A percentile compares a stretch with the other conserved stretches of the same genome.
Evolutionary conservation across 345 rosid species (phyloP).

Genomic region (Trapa incisa): DNA sequence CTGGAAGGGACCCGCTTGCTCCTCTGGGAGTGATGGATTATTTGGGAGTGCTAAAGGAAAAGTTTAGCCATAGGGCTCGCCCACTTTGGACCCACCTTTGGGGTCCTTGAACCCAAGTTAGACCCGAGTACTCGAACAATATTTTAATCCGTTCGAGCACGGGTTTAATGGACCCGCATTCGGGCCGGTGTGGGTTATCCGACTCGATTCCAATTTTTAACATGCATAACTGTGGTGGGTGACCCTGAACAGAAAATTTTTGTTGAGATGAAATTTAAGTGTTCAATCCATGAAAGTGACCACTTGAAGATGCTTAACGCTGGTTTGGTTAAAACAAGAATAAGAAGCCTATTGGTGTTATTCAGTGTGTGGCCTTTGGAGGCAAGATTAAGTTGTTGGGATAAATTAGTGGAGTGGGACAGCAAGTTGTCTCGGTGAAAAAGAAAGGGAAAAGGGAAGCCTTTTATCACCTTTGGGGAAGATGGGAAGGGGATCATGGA

Average conservation of each 20-base stretch:
- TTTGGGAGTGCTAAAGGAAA: slow-evolving; percentile 47
- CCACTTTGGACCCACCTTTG: too few relatives aligned
- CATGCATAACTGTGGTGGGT: too few relatives aligned
- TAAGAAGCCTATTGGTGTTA: background rate
- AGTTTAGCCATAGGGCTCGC: slow-evolving; percentile 66
- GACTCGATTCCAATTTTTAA: too few relatives aligned
- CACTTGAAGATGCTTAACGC: background rate
- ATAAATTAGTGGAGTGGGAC: background rate
- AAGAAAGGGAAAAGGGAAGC: too few relatives aligned
- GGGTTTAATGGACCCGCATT: too few relatives aligned
- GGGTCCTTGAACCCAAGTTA: too few relatives aligned
- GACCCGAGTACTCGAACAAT: too few relatives aligned
- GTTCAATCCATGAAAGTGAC: background rate
- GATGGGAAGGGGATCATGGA: slow-evolving; percentile 14
- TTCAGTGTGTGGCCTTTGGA: slow-evolving; percentile 15
- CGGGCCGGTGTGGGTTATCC: too few relatives aligned
- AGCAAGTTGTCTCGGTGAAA: slow-evolving; percentile 4
- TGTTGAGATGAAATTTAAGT: too few relatives aligned
- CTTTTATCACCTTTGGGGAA: too few relatives aligned
- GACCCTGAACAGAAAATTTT: too few relatives aligned
- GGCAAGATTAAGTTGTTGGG: slow-evolving; percentile 14
- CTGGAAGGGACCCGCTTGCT: slow-evolving; percentile 44
- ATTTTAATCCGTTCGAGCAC: too few relatives aligned
- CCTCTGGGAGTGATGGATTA: slow-evolving; percentile 76
- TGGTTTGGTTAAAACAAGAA: background rate